Base-by-base conservation (phyloP, 106 monocot genomes). In the Dioscorea alata region DNA sequence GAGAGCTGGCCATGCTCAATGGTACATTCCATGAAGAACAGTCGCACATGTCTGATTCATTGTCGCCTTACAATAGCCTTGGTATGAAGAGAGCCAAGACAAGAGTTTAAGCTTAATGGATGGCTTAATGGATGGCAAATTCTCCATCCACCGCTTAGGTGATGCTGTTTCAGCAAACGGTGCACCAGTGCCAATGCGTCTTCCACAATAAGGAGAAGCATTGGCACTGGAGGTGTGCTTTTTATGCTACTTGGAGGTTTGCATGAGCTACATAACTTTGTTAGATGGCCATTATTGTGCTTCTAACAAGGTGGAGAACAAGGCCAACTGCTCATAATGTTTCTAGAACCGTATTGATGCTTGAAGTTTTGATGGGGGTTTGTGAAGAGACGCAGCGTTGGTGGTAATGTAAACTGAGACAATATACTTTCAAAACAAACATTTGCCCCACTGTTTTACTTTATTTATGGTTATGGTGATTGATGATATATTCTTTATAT, bases 11-110 rank as follows among this genome's bases (percentile, higher is more conserved):
- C 12, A 69, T 95, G 88, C 78, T 91, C 34, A 95, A 95, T 12
- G 91, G 95, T 68, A 91, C 91, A 20, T 81, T 90, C 65, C 83
- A 85, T 35, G 94, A 94, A 20, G 94, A 94, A 64, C 80, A 75
- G 18, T 80, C 88, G 13, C 82, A 80, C 23, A 81, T 82, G 49
- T 83, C 87, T 21, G 90, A 88, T 28, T 94, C 90, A 15, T 67
- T 84, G n/a, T 94, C 94, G 33, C 94, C 94, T 56, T 94, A 83
- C 63, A 85, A 85, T 49, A 94, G 83, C 68, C 85, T 85, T 12
- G 81, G 90, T 12, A 79, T 94, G 94, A 94, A 94, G 71, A 90
- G 94, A 72, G 94, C 94, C 28, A 94, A 94, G 73, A 94, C 88
- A 61, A 83, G 85, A 73, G 82, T 85, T 49, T 90, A 75, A 70